phyloP scores from a whole-genome alignment of 2,329 filamentous ascomycete genomes.

The Hymenoscyphus fructigenus region DNA sequence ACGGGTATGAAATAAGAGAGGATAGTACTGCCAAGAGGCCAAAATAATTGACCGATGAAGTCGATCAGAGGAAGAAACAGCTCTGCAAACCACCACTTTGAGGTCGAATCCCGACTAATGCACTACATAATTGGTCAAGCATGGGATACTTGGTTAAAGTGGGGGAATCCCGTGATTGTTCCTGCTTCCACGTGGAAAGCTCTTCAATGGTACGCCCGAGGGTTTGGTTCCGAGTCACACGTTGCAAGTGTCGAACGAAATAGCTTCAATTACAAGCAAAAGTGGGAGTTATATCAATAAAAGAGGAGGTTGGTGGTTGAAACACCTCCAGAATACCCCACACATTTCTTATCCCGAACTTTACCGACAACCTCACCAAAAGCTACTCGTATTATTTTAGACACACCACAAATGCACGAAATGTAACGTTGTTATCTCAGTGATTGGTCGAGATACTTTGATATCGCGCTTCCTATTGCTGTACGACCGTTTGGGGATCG shows the following conservation, averaged over 20 bases:
- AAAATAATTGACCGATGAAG: background rate
- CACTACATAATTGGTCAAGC: too few species aligned
- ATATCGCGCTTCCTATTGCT: background rate
- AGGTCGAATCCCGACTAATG: background rate
- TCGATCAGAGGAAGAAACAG: background rate
- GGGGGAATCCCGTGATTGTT: constrained; percentile 2
- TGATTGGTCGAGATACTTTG: background rate
- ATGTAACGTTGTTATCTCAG: background rate
- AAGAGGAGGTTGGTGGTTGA: background rate
- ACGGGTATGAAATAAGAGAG: background rate
- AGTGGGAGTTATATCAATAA: background rate
- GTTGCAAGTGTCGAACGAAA: background rate
- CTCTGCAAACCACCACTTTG: background rate
- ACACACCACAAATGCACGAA: background rate
- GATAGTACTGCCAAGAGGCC: background rate
- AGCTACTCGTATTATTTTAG: background rate
- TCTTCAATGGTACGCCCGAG: background rate
- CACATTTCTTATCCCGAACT: background rate
- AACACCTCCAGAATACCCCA: background rate
- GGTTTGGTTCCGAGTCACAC: background rate
- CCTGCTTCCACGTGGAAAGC: background rate
- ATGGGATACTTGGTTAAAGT: background rate
- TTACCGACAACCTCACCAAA: background rate
- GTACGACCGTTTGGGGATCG: background rate
- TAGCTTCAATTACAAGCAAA: background rate